Evolutionary conservation across 208 protist species (phyloP), one percentile per base, ranked within the genome.

Genomic region (Novymonas esmeraldas): DNA sequence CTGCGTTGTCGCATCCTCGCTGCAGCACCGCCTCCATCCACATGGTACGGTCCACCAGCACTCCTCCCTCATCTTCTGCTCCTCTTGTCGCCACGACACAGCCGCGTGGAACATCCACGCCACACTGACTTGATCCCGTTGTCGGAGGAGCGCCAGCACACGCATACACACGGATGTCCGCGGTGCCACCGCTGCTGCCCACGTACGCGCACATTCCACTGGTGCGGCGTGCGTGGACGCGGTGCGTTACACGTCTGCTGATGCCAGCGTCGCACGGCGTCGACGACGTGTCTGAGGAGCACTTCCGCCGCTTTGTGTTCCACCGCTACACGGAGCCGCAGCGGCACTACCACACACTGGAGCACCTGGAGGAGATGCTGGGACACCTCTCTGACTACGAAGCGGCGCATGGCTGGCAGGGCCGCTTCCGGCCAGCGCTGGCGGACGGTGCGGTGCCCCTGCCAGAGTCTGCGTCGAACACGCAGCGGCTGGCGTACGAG

Each of bases 261-360:
- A 59, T 20, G 3, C 34, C 0, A 22, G 24, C 34, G 11, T 59
- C 52, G 59, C 16, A 3, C 18, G 29, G 7, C 56, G 28, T 41
- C 57, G 18, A 29, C n/a, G 55, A 57, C 4, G 49, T 31, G 18
- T 28, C 36, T 0, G 29, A 44, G 33, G 22, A 29, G 45, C 34
- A 50, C 29, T 76, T 68, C 39, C 62, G 38, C 16, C 45, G 44
- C 18, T 70, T 56, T 20, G 29, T 69, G 33, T 65, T 60, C 63
- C 22, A 57, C 5, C 86, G 79, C 31, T 95, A 95, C 72, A 62
- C 41, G 0, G 83, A 90, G 76, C 74, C 81, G 34, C 76, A 88
- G 64, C 78, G 85, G 3, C 68, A 89, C 68, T 92, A 94, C 70
- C 85, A 94, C 77, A 94, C 79, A 16, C 60, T 90, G 44, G 50